Evolutionary conservation across 345 rosid species (phyloP).

Genomic region (Trapa incisa): DNA sequence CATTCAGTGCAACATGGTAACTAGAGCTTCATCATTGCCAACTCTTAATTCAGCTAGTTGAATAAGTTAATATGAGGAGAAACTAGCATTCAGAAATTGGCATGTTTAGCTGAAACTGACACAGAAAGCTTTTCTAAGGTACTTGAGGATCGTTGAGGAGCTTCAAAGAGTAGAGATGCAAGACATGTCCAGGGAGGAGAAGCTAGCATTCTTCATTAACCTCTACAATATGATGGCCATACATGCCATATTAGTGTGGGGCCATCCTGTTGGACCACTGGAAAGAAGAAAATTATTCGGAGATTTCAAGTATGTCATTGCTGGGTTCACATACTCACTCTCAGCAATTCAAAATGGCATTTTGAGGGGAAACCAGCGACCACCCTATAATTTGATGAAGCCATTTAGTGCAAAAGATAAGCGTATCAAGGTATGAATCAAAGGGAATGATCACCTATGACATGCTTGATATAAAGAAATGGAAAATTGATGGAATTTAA

Average conservation of each 20-base stretch:
- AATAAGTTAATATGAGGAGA: not conserved
- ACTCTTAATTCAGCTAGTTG: not conserved
- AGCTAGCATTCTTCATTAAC: conserved; percentile 70
- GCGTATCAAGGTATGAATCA: conserved; percentile 36
- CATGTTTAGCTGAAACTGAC: conserved; percentile 33
- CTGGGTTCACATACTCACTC: conserved; percentile 63
- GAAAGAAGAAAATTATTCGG: conserved; percentile 61
- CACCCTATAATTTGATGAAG: conserved; percentile 69
- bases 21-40: not conserved
- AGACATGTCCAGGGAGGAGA: conserved; percentile 61
- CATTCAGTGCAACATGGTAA: not conserved
- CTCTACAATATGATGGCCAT: conserved; percentile 84
- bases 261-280: conserved; percentile 59
- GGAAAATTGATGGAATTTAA: not conserved
- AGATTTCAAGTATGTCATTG: conserved; percentile 70
- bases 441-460: not conserved
- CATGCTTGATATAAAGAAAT: not conserved
- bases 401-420: conserved; percentile 63
- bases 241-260: conserved; percentile 63
- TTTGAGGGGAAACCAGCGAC: conserved; percentile 65
- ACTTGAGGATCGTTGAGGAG: conserved; percentile 62
- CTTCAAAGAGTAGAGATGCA: conserved; percentile 68
- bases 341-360: conserved; percentile 80
- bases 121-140: conserved; percentile 25
- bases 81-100: conserved; percentile 30